Percentiles rank a stretch among this genome's conserved stretches.
Conservation (phyloP, 164 flowering plant genomes). For the Magnolia officinalis region DNA sequence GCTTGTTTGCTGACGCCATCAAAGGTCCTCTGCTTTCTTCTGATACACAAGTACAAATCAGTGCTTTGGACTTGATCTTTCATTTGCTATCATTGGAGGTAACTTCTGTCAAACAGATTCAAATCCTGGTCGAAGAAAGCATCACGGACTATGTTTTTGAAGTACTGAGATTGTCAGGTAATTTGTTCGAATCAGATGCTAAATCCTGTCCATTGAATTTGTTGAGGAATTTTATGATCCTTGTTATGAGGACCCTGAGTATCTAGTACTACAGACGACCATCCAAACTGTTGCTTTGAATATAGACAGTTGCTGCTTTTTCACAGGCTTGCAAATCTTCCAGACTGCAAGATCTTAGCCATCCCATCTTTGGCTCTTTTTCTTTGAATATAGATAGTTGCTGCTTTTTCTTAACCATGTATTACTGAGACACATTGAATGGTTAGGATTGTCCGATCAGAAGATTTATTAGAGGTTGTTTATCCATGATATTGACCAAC, state of each 20-base stretch:
- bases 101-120: conserved; percentile 29
- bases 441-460: neutral
- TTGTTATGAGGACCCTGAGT: neutral
- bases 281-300: too few species aligned
- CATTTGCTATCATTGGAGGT: conserved; percentile 51
- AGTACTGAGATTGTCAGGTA: conserved; percentile 83
- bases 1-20: conserved; percentile 80
- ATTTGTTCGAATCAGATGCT: neutral
- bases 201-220: neutral
- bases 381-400: neutral
- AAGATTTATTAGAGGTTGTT: neutral
- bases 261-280: too few species aligned
- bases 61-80: conserved; percentile 60
- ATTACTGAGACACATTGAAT: neutral
- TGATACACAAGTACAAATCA: conserved; percentile 67
- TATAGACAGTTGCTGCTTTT: too few species aligned
- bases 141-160: conserved; percentile 86
- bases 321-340: neutral
- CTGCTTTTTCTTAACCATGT: neutral
- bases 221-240: neutral
- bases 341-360: neutral
- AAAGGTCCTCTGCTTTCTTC: conserved; percentile 94
- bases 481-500: neutral
- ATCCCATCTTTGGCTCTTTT: neutral
- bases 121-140: conserved; percentile 69